Percentiles rank a stretch among this genome's conserved stretches.
These are phyloP conservation scores for Chaetomium globosum DNA, from an alignment of 2,329 filamentous ascomycete species.

Conservation along the genomic window DNA sequence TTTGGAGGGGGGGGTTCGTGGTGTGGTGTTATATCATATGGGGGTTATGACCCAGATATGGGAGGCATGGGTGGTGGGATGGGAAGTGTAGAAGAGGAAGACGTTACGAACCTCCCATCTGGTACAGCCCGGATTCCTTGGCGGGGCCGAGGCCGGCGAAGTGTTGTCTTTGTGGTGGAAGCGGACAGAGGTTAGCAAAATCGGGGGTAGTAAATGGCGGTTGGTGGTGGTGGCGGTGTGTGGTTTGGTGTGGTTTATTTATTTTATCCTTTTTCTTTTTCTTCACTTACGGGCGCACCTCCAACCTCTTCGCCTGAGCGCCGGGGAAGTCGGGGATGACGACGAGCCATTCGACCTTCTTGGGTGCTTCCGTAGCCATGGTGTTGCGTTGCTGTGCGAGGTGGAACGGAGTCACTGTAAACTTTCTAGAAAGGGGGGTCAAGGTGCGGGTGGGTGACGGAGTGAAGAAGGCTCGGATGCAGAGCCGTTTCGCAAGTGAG, in stretches of 20 bases:
- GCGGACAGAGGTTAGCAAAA: slow-evolving; percentile 5
- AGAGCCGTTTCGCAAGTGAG: slow-evolving; percentile 18
- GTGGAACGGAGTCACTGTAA: not conserved
- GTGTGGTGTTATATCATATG: too few relatives aligned
- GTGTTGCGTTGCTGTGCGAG: slow-evolving; percentile 17
- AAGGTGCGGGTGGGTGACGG: not conserved
- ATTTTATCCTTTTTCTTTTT: not conserved
- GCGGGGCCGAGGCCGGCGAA: slow-evolving; percentile 57
- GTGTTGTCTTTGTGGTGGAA: slow-evolving; percentile 47
- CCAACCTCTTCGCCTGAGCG: slow-evolving; percentile 61
- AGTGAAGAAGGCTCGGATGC: slow-evolving; percentile 9
- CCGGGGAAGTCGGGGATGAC: slow-evolving; percentile 69
- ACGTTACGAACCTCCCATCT: slow-evolving; percentile 63
- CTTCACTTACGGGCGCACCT: slow-evolving; percentile 57
- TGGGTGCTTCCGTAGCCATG: slow-evolving; percentile 41
- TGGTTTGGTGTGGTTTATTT: not conserved
- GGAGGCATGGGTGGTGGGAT: slow-evolving; percentile 16
- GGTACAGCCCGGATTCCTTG: slow-evolving; percentile 59
- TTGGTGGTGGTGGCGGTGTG: not conserved
- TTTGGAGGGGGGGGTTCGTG: too few relatives aligned
- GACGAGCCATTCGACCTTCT: slow-evolving; percentile 68
- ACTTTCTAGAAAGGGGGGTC: not conserved
- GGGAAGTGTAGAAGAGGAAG: not conserved
- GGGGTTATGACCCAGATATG: not conserved
- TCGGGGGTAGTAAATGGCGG: not conserved